Evolutionary conservation across 2,329 filamentous ascomycete genomes (phyloP).

Genomic region (Fusarium xyrophilum): DNA sequence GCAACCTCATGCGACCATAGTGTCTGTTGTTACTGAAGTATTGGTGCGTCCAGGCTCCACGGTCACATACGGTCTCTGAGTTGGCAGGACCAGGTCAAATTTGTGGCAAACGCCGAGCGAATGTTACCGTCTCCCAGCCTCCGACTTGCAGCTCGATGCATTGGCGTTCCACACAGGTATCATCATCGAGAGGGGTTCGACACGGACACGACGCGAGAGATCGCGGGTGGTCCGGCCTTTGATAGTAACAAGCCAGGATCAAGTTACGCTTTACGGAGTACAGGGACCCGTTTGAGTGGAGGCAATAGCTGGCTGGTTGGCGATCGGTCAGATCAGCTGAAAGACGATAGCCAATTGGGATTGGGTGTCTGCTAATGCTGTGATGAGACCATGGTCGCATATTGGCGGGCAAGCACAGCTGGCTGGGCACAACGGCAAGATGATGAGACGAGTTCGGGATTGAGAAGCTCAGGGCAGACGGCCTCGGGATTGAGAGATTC

Average conservation of each 20-base stretch:
- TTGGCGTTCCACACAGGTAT: conserved; percentile 16
- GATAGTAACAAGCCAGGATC: conserved; percentile 25
- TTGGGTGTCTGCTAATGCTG: background rate
- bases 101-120: background rate
- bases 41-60: background rate
- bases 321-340: conserved; percentile 26
- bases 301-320: conserved; percentile 10
- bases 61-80: conserved; percentile 11
- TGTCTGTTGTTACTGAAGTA: background rate
- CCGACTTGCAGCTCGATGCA: conserved; percentile 27
- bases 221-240: conserved; percentile 39
- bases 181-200: conserved; percentile 23
- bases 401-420: conserved; percentile 15
- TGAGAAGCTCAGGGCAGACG: background rate
- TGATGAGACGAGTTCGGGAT: too few species aligned
- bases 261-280: conserved; percentile 9
- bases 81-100: conserved; percentile 17
- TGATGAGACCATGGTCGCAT: conserved; percentile 35
- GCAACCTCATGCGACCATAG: background rate
- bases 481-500: background rate
- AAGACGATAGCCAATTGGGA: conserved; percentile 17
- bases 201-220: conserved; percentile 37
- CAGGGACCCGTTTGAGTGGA: conserved; percentile 9
- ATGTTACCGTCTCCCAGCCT: conserved; percentile 24
- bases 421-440: background rate